A percentile compares a stretch with the other conserved stretches of the same genome.
phyloP scores from a whole-genome alignment of 2,329 filamentous ascomycete species.

The Elsinoe ampelina region DNA sequence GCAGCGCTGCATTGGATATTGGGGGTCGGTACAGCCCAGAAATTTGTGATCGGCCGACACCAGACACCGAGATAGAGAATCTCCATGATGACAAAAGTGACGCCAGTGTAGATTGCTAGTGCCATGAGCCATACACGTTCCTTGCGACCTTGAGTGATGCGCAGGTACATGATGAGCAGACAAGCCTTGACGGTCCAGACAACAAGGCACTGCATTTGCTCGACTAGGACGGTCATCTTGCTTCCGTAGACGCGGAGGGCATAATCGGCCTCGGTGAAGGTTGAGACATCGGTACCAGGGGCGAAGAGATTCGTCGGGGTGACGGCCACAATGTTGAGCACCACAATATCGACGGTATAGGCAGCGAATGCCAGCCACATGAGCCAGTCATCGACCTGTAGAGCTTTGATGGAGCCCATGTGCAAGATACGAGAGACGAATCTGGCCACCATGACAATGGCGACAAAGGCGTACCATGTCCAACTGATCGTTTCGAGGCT shows the following conservation, averaged over 20 bases:
- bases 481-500: constrained; percentile 21
- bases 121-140: constrained; percentile 29
- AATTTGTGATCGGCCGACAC: constrained; percentile 31
- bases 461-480: constrained; percentile 38
- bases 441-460: constrained; percentile 33
- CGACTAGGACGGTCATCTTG: constrained; percentile 33
- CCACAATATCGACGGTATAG: constrained; percentile 43
- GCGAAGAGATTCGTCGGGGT: constrained; percentile 36
- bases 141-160: constrained; percentile 28
- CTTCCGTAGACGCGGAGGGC: constrained; percentile 26
- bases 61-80: constrained; percentile 33
- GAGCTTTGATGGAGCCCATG: constrained; percentile 37
- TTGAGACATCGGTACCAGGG: constrained; percentile 36
- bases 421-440: constrained; percentile 19
- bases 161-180: constrained; percentile 31
- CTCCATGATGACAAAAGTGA: constrained; percentile 32
- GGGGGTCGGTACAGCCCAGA: constrained; percentile 27
- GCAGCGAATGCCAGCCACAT: constrained; percentile 44
- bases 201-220: constrained; percentile 29
- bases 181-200: constrained; percentile 33
- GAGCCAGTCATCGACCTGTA: constrained; percentile 49
- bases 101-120: constrained; percentile 27
- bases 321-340: constrained; percentile 36
- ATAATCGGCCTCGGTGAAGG: constrained; percentile 25
- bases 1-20: constrained; percentile 34